Evolutionary conservation across 2,329 filamentous ascomycete species (phyloP).

Genomic region (Lojkania enalia): DNA sequence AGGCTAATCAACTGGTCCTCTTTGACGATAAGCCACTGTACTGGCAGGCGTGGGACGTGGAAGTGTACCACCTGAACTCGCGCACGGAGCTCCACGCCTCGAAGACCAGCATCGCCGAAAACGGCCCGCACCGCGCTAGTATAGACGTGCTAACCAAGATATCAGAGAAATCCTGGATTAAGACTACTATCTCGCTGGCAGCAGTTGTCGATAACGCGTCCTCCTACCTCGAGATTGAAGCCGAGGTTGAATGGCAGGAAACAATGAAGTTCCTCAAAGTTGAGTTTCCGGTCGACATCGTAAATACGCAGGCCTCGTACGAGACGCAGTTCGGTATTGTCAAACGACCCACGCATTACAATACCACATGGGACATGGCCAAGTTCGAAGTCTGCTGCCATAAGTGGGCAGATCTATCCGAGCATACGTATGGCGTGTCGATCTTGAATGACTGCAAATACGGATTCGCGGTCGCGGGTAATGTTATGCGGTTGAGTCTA

Average conservation of each 20-base stretch:
- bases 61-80: constrained; percentile 91
- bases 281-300: constrained; percentile 91
- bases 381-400: constrained; percentile 97
- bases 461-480: constrained; percentile 88
- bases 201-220: constrained; percentile 67
- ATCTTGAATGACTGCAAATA: constrained; percentile 96
- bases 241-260: constrained; percentile 95
- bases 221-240: constrained; percentile 75
- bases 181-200: constrained; percentile 79
- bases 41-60: constrained; percentile 98
- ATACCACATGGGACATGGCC: constrained; percentile 96
- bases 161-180: constrained; percentile 82
- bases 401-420: constrained; percentile 89
- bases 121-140: constrained; percentile 74
- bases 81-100: constrained; percentile 73
- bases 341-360: constrained; percentile 92
- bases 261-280: constrained; percentile 98
- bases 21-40: constrained; percentile 97
- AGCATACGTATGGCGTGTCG: constrained; percentile 85
- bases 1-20: constrained; percentile 88
- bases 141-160: constrained; percentile 85
- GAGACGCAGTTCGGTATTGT: constrained; percentile 94
- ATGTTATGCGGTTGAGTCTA: constrained; percentile 84
- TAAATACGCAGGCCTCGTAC: constrained; percentile 90
- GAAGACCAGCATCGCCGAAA: constrained; percentile 71